Percentiles rank a stretch among this genome's conserved stretches.
phyloP scores from a whole-genome alignment of 1,139 yeast species.

The Suhomyces panamericanus region DNA sequence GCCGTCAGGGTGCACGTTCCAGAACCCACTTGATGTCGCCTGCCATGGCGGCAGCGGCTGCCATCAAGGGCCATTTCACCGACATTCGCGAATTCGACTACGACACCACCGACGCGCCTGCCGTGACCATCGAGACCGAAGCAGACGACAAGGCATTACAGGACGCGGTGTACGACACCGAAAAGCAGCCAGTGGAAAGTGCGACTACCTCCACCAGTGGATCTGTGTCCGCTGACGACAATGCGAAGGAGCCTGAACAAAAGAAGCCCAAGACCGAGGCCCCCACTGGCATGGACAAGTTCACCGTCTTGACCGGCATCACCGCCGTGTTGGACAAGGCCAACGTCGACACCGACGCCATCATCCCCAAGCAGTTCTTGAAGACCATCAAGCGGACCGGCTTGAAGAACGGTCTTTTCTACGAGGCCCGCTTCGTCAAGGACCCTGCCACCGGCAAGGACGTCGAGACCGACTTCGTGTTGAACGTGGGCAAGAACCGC shows the following conservation, averaged over 20 bases:
- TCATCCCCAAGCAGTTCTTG: conserved; percentile 95
- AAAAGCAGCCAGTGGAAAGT: conserved; percentile 53
- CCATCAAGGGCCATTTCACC: conserved; percentile 83
- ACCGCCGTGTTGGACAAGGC: conserved; percentile 95
- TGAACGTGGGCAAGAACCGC: conserved; percentile 82
- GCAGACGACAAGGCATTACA: conserved; percentile 57
- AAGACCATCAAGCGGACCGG: conserved; percentile 98
- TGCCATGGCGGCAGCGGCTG: conserved; percentile 99
- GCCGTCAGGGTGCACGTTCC: conserved; percentile 97
- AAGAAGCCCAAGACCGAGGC: conserved; percentile 31
- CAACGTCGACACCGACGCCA: conserved; percentile 96
- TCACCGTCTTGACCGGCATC: conserved; percentile 72
- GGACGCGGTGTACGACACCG: conserved; percentile 69
- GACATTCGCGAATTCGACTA: conserved; percentile 84
- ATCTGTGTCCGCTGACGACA: conserved; percentile 1
- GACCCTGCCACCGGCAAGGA: conserved; percentile 68
- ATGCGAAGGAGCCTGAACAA: conserved; percentile 31
- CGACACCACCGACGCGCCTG: conserved; percentile 59
- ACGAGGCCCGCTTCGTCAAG: conserved; percentile 78
- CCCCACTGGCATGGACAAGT: conserved; percentile 66
- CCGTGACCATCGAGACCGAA: conserved; percentile 56
- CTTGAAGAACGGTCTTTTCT: conserved; percentile 81
- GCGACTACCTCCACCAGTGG: conserved; percentile 23
- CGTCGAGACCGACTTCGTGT: conserved; percentile 80
- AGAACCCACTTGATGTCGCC: conserved; percentile 98